These are phyloP conservation scores for Orbilia brochopaga DNA, from an alignment of 2,329 filamentous ascomycete genomes.

Conservation along the genomic window DNA sequence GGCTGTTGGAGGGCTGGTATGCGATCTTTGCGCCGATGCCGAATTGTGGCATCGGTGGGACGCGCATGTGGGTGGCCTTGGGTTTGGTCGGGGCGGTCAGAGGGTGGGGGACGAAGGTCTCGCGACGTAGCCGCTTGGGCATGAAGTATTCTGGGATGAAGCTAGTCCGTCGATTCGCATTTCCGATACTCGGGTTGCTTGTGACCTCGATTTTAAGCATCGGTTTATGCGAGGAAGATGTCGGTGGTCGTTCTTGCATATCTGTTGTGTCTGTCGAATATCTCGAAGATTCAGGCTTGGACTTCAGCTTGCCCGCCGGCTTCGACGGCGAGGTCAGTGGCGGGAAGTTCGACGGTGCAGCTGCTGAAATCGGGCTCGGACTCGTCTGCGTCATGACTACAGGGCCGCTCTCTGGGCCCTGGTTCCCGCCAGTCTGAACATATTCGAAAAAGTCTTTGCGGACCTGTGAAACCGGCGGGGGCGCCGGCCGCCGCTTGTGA, in stretches of 20 bases:
- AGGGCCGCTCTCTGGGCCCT: background rate
- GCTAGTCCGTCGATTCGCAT: slow-evolving; percentile 13
- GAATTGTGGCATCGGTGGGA: slow-evolving; percentile 29
- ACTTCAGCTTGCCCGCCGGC: background rate
- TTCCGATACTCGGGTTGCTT: slow-evolving; percentile 26
- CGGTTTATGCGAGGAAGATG: slow-evolving; percentile 2
- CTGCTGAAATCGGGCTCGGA: too few species aligned
- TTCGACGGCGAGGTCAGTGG: background rate
- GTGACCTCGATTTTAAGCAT: slow-evolving; percentile 44
- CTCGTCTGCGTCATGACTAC: background rate
- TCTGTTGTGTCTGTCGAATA: background rate
- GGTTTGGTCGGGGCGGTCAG: background rate
- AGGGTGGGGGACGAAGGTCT: background rate
- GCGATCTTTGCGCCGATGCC: slow-evolving; percentile 29
- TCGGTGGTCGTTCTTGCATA: background rate
- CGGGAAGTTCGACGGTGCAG: slow-evolving; percentile 16
- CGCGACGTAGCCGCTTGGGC: slow-evolving; percentile 18
- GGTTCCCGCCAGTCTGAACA: slow-evolving; percentile 15
- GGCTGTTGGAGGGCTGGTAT: slow-evolving; percentile 12
- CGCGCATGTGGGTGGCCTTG: background rate
- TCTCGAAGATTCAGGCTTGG: background rate
- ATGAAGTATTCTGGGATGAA: slow-evolving; percentile 24
- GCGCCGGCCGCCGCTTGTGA: slow-evolving; percentile 8
- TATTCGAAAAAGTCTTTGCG: slow-evolving; percentile 29
- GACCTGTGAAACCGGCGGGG: slow-evolving; percentile 21